These are phyloP conservation scores for Apiospora kogelbergensis DNA, from an alignment of 2,329 filamentous ascomycete species.

Conservation along the genomic window DNA sequence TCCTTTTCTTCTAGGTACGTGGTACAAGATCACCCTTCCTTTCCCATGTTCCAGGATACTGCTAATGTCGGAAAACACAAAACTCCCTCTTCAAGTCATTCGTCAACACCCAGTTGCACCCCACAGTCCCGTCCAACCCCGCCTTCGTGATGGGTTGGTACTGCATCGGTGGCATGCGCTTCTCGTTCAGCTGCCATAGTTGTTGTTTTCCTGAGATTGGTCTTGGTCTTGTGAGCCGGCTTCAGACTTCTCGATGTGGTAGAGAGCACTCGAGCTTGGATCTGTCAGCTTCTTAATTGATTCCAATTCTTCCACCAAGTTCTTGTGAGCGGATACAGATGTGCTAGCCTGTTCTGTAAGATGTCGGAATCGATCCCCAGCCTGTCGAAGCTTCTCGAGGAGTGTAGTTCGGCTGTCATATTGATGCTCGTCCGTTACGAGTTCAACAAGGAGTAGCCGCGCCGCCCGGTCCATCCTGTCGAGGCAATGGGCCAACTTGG, in stretches of 20 bases:
- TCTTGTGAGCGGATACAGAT: not conserved
- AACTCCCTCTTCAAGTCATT: not conserved
- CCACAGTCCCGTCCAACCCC: not conserved
- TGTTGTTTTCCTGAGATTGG: not conserved
- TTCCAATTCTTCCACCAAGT: not conserved
- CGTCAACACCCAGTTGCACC: not conserved
- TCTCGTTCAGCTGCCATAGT: not conserved
- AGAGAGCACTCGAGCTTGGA: not conserved
- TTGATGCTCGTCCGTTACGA: not conserved
- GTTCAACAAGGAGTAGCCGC: slow-evolving; percentile 1
- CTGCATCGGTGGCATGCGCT: not conserved
- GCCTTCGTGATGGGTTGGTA: not conserved
- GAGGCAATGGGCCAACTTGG: slow-evolving; percentile 26
- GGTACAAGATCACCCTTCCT: slow-evolving; percentile 14
- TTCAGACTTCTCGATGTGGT: not conserved
- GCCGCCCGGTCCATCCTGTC: slow-evolving; percentile 23
- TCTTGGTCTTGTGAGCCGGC: not conserved
- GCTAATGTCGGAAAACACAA: slow-evolving; percentile 24
- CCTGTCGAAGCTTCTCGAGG: not conserved
- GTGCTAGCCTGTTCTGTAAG: not conserved
- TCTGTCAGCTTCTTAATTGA: not conserved
- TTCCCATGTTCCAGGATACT: slow-evolving; percentile 26
- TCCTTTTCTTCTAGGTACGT: slow-evolving; percentile 36
- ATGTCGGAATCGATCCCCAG: not conserved
- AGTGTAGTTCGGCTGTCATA: not conserved